These are phyloP conservation scores for Botryotinia globosa DNA, from an alignment of 2,329 filamentous ascomycete species.

Conservation along the genomic window DNA sequence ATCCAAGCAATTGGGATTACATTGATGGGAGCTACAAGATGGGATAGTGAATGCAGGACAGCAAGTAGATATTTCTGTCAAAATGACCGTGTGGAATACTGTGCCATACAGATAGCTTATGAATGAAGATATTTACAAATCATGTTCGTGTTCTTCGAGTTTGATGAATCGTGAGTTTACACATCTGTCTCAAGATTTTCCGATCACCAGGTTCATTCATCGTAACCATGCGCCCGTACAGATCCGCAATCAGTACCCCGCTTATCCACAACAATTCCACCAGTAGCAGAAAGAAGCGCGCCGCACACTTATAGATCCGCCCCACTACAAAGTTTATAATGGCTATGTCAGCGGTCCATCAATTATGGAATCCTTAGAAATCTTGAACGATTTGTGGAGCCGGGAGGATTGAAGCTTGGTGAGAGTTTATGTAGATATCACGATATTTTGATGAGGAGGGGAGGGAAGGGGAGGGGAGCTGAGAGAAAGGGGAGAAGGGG, in stretches of 20 bases:
- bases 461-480: not conserved
- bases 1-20: not conserved
- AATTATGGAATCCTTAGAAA: not conserved
- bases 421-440: not conserved
- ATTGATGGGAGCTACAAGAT: not conserved
- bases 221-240: not conserved
- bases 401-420: not conserved
- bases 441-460: not conserved
- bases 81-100: not conserved
- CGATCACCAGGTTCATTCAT: not conserved
- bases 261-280: not conserved
- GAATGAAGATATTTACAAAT: not conserved
- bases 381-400: not conserved
- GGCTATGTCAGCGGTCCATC: not conserved
- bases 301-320: not conserved
- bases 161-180: not conserved
- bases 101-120: not conserved
- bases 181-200: not conserved
- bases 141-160: not conserved
- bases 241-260: not conserved
- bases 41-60: not conserved
- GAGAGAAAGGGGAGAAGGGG: no score
- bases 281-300: not conserved
- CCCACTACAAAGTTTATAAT: not conserved
- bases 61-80: not conserved